phyloP scores from a whole-genome alignment of 345 rosid genomes.

The Lepidium aucheri region DNA sequence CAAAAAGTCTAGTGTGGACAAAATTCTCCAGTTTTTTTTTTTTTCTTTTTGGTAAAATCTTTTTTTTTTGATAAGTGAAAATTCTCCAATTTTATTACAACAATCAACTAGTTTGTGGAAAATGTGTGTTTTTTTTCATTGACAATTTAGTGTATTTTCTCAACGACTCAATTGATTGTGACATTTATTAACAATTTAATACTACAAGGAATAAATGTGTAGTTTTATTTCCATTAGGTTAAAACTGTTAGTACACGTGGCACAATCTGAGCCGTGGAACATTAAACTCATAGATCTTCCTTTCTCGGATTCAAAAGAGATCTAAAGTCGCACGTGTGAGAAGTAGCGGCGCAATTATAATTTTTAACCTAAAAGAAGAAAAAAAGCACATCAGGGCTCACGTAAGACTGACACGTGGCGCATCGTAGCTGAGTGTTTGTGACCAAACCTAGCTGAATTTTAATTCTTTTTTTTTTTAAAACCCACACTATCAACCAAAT shows the following conservation, averaged over 20 bases:
- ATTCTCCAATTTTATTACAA: too few species aligned
- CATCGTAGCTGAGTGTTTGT: conserved; percentile 2
- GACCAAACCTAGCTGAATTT: neutral
- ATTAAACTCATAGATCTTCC: neutral
- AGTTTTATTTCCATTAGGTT: too few species aligned
- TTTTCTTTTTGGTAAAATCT: too few species aligned
- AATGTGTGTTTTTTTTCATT: neutral
- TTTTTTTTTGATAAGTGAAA: too few species aligned
- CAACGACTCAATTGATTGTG: too few species aligned
- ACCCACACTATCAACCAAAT: neutral
- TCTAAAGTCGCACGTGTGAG: neutral
- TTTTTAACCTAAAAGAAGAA: neutral
- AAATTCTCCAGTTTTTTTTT: too few species aligned
- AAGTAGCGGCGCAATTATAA: neutral
- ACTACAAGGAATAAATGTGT: too few species aligned
- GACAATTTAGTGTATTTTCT: neutral
- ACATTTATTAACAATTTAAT: too few species aligned
- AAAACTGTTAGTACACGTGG: neutral
- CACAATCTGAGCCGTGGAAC: neutral
- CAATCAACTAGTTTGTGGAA: too few species aligned
- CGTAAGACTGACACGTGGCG: conserved; percentile 6
- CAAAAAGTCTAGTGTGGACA: too few species aligned
- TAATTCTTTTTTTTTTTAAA: neutral
- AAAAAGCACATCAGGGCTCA: neutral
- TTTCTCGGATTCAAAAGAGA: too few species aligned